phyloP scores from a whole-genome alignment of 345 rosid species.

The Lumnitzera racemosa region DNA sequence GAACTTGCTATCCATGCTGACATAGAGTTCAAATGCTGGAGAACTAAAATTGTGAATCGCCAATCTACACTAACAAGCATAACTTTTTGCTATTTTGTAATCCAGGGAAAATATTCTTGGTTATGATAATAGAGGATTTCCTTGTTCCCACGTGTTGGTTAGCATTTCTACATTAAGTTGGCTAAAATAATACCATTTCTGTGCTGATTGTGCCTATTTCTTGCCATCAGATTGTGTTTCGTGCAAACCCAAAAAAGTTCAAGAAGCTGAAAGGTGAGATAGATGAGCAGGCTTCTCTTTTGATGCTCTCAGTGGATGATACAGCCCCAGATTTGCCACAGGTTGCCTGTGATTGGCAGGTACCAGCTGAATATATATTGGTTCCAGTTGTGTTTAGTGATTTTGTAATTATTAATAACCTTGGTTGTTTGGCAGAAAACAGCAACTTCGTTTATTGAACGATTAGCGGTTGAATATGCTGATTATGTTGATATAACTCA shows the following conservation, averaged over 20 bases:
- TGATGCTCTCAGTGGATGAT: conserved; percentile 31
- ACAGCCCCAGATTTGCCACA: conserved; percentile 37
- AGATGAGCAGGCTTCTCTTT: conserved; percentile 32
- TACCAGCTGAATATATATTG: conserved; percentile 13
- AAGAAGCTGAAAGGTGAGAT: conserved; percentile 55
- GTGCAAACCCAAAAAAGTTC: conserved; percentile 57
- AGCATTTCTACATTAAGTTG: too few relatives aligned
- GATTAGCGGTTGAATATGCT: conserved; percentile 49
- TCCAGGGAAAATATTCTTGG: too few relatives aligned
- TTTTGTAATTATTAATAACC: neutral
- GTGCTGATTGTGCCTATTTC: conserved; percentile 1
- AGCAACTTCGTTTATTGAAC: conserved; percentile 52
- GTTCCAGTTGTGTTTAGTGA: neutral
- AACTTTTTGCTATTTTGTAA: too few relatives aligned
- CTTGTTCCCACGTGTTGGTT: too few relatives aligned
- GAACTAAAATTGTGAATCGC: too few relatives aligned
- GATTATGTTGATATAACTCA: conserved; percentile 68
- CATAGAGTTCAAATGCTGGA: too few relatives aligned
- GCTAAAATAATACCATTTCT: neutral
- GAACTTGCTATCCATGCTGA: too few relatives aligned
- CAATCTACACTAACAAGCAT: too few relatives aligned
- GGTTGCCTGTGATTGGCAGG: conserved; percentile 84
- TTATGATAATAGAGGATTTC: too few relatives aligned
- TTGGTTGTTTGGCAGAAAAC: conserved; percentile 49
- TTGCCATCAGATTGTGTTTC: conserved; percentile 64